These are phyloP conservation scores for Eremothecium gossypii DNA, from an alignment of 1,139 yeast genomes.

Conservation along the genomic window DNA sequence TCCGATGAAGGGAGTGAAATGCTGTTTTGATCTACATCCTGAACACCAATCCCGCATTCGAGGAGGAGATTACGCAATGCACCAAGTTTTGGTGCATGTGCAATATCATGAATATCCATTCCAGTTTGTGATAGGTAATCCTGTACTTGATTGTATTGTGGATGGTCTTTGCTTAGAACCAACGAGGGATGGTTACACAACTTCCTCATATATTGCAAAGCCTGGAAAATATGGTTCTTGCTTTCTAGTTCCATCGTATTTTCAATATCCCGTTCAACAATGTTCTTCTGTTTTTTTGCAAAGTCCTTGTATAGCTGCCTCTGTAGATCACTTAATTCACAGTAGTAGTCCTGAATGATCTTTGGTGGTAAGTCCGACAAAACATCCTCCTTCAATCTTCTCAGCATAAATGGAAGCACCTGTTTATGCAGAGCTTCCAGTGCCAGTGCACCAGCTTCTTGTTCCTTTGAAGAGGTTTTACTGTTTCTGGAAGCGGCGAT, in stretches of 20 bases:
- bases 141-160: conserved; percentile 62
- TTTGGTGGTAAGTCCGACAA: conserved; percentile 95
- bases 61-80: conserved; percentile 73
- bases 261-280: conserved; percentile 57
- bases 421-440: conserved; percentile 93
- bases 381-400: conserved; percentile 95
- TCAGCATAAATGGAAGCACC: conserved; percentile 88
- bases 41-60: conserved; percentile 90
- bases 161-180: conserved; percentile 79
- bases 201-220: conserved; percentile 93
- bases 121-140: conserved; percentile 50
- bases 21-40: conserved; percentile 38
- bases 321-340: conserved; percentile 88
- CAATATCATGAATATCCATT: conserved; percentile 57
- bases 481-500: conserved; percentile 90
- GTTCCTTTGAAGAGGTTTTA: conserved; percentile 87
- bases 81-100: conserved; percentile 81
- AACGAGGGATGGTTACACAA: conserved; percentile 94
- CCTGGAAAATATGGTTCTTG: conserved; percentile 94
- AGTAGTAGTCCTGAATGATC: conserved; percentile 94
- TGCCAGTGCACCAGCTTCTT: conserved; percentile 95
- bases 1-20: conserved; percentile 45
- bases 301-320: conserved; percentile 81
- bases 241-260: conserved; percentile 37
- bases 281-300: conserved; percentile 73